Evolutionary conservation across 2,329 filamentous ascomycete species (phyloP), one percentile per base, ranked within the genome.

Genomic region (Aspergillus sp.): DNA sequence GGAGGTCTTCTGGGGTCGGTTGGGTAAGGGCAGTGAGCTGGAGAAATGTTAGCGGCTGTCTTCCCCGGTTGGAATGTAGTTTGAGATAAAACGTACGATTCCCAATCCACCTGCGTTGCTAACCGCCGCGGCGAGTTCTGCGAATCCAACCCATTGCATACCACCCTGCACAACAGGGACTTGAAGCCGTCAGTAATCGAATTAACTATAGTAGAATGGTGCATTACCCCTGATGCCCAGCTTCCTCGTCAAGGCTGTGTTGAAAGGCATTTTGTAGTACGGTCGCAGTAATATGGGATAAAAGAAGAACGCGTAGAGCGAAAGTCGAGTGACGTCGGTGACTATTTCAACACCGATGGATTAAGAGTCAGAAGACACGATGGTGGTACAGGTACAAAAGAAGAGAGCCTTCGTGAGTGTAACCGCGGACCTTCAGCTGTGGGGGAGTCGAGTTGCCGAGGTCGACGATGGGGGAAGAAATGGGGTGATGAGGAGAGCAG

Each of bases 1-100:
- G 90, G 44, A 98, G 83, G 64, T 88, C 90, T 67, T 90, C 88
- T 38, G 93, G 91, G 11, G 87, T 86, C 30, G 93, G 88, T 79
- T 95, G 94, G 42, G 94, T 97, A 61, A 97, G 71, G 9, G 75
- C 75, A 26, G 74, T 78, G 34, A 75, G 67, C 71, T 74, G 43
- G 2, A 19, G 39, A 12, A 38, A 19, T 34, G 8, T 37, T 35
- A 44, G 11, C 11, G 8, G 13, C 39, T 26, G 5, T 9, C 27
- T 37, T n/a, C 28, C 27, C 19, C 19, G 19, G 19, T 19, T 19
- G 19, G 19, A 19, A 19, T 26, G 5, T 29, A 35, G 34, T 19
- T 9, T 32, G 6, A 6, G 5, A n/a, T n/a, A 4, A 40, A 30
- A 61, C 64, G 13, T 68, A 77, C 70, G 43, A 77, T 70, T 51